These are phyloP conservation scores for Coniochaeta hoffmannii DNA, from an alignment of 2,329 filamentous ascomycete species.

Conservation along the genomic window DNA sequence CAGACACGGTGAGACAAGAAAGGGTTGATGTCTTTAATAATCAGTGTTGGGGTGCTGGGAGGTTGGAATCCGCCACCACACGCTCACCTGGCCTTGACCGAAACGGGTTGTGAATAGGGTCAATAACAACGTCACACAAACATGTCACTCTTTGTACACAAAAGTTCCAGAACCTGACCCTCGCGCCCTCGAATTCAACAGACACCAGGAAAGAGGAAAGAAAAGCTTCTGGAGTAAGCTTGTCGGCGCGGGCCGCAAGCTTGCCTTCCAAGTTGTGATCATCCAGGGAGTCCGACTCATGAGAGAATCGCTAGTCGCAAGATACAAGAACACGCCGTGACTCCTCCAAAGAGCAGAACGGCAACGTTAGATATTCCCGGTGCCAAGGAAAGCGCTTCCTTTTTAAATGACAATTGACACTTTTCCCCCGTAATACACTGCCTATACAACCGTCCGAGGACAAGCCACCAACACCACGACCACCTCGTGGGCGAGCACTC, in stretches of 20 bases:
- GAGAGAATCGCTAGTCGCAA: background rate
- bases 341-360: background rate
- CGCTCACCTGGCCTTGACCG: background rate
- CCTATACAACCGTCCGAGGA: background rate
- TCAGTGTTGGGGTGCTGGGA: background rate
- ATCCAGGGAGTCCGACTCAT: background rate
- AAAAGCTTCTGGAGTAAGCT: background rate
- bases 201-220: background rate
- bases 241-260: background rate
- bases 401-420: background rate
- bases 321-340: background rate
- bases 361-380: background rate
- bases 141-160: background rate
- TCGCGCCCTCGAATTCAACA: background rate
- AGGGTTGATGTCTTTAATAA: background rate
- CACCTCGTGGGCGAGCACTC: too few species aligned
- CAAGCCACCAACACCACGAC: background rate
- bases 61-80: background rate
- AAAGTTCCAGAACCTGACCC: background rate
- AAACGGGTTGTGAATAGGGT: constrained; percentile 4
- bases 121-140: background rate
- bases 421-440: background rate
- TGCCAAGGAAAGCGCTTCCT: background rate
- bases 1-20: background rate
- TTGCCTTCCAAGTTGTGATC: background rate